Evolutionary conservation across 2,329 filamentous ascomycete species (phyloP).

Genomic region (Cladosporium sp.): DNA sequence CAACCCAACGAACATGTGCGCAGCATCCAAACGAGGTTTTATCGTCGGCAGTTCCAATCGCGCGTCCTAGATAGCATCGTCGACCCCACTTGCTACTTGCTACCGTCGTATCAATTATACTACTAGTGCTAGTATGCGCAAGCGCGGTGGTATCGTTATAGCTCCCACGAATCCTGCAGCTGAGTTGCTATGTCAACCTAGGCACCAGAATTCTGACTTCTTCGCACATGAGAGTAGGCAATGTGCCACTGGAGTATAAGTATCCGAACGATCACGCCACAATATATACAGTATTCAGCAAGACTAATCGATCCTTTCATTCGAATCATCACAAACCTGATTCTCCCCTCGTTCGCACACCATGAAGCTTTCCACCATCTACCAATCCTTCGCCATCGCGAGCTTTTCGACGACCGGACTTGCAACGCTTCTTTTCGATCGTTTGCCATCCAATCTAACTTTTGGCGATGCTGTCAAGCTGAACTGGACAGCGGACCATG

Average conservation of each 20-base stretch:
- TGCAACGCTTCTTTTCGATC: neutral
- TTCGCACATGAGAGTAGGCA: neutral
- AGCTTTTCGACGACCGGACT: neutral
- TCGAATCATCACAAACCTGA: neutral
- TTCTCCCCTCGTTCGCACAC: neutral
- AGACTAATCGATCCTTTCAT: too few species aligned
- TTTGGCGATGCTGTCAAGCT: neutral
- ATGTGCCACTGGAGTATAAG: neutral
- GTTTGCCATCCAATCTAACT: neutral
- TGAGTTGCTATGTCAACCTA: neutral
- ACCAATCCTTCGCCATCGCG: neutral
- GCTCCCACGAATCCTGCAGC: neutral
- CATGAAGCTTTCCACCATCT: neutral
- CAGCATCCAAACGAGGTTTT: neutral
- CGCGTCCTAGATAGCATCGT: neutral
- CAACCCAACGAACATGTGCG: neutral
- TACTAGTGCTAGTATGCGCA: neutral
- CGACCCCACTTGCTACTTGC: neutral
- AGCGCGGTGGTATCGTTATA: neutral
- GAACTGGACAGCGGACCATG: neutral
- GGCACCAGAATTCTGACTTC: neutral
- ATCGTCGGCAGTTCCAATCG: neutral
- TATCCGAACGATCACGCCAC: neutral
- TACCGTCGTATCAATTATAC: neutral
- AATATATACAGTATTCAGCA: neutral